These are phyloP conservation scores for Diaporthe eres DNA, from an alignment of 2,329 filamentous ascomycete species.

Conservation along the genomic window DNA sequence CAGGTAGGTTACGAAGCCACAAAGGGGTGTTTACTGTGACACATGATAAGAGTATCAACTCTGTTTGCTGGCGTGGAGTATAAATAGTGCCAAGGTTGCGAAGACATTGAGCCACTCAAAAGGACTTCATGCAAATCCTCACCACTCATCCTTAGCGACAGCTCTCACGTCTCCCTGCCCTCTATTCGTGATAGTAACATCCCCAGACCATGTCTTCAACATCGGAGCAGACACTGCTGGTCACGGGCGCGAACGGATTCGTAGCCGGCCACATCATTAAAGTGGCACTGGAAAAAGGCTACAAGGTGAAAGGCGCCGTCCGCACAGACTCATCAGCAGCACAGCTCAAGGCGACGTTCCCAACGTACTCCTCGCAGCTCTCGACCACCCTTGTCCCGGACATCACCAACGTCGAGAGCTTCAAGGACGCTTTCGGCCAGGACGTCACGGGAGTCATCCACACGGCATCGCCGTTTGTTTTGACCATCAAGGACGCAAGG, in stretches of 20 bases:
- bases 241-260: constrained; percentile 30
- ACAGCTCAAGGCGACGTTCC: constrained; percentile 17
- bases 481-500: constrained; percentile 53
- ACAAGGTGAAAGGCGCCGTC: constrained; percentile 22
- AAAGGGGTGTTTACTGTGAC: neutral
- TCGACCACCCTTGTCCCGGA: constrained; percentile 53
- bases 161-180: neutral
- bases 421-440: constrained; percentile 51
- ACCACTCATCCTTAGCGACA: neutral
- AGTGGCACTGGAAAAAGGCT: constrained; percentile 30
- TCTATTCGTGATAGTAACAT: neutral
- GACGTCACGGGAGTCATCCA: constrained; percentile 57
- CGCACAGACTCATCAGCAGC: constrained; percentile 19
- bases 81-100: neutral
- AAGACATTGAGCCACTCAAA: neutral
- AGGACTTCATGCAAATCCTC: neutral
- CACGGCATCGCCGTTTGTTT: constrained; percentile 52
- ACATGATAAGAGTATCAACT: neutral
- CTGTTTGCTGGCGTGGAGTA: neutral
- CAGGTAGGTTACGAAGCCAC: neutral
- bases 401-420: constrained; percentile 53
- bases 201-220: neutral
- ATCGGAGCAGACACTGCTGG: constrained; percentile 30
- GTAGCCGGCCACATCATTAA: constrained; percentile 35
- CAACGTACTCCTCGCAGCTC: constrained; percentile 44